Percentiles rank a stretch among this genome's conserved stretches.
These are phyloP conservation scores for Hortiboletus flavorubellus DNA, from an alignment of 768 basidiomycete genomes.

Conservation along the genomic window DNA sequence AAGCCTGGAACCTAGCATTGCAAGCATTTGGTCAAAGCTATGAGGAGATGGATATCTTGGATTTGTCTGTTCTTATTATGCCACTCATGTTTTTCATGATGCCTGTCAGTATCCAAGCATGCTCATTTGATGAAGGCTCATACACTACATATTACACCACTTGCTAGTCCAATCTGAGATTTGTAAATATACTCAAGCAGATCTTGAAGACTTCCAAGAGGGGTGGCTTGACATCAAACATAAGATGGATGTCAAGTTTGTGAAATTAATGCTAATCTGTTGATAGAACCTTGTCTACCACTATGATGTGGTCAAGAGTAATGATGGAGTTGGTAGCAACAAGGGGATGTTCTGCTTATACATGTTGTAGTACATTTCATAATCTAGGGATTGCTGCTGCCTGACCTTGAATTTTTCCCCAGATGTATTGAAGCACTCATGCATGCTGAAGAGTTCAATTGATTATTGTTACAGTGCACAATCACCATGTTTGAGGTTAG, in stretches of 20 bases:
- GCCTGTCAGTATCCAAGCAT: conserved; percentile 45
- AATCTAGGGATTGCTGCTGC: not conserved
- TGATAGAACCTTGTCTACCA: conserved; percentile 81
- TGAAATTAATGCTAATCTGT: not conserved
- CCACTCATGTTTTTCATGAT: conserved; percentile 91
- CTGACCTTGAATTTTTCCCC: not conserved
- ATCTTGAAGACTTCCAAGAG: conserved; percentile 86
- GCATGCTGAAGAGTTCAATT: conserved; percentile 79
- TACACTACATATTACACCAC: not conserved
- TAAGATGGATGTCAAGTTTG: conserved; percentile 19
- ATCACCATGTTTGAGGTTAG: conserved; percentile 88
- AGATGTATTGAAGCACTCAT: conserved; percentile 90
- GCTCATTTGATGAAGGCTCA: not conserved
- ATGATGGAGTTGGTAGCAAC: conserved; percentile 94
- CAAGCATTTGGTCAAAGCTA: conserved; percentile 85
- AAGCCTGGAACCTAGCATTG: conserved; percentile 75
- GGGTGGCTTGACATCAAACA: conserved; percentile 89
- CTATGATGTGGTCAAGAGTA: conserved; percentile 81
- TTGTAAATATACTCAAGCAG: conserved; percentile 77
- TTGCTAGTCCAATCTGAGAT: conserved; percentile 77
- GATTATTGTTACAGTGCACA: conserved; percentile 59
- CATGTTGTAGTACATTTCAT: conserved; percentile 59
- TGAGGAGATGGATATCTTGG: conserved; percentile 77
- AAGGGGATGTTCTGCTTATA: conserved; percentile 95
- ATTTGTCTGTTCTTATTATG: conserved; percentile 89